Evolutionary conservation across 2,329 filamentous ascomycete species (phyloP).

Genomic region (Aureobasidium sp.): DNA sequence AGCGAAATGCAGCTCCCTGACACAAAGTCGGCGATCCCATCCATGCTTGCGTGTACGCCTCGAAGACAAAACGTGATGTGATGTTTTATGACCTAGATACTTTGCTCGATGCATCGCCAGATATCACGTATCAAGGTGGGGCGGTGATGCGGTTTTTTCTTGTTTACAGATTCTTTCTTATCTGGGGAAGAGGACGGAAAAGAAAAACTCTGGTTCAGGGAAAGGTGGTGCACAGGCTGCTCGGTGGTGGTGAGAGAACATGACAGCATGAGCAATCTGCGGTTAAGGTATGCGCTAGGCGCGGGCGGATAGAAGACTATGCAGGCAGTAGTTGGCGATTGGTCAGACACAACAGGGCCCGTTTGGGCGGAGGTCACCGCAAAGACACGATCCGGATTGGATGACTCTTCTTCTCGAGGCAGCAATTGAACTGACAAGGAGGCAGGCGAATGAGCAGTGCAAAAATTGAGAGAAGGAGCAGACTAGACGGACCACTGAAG

Average conservation of each 20-base stretch:
- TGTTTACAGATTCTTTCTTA: not conserved
- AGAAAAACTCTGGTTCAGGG: conserved; percentile 10
- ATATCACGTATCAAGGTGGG: not conserved
- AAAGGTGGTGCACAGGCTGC: conserved; percentile 8
- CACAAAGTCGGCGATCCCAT: not conserved
- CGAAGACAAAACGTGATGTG: not conserved
- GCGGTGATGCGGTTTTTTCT: conserved; percentile 3
- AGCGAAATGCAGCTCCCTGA: not conserved
- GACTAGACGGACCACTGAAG: not conserved
- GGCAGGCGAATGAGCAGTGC: not conserved
- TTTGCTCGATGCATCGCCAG: conserved; percentile 1
- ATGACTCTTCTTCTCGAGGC: conserved; percentile 5
- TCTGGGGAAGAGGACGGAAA: conserved; percentile 12
- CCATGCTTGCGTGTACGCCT: not conserved
- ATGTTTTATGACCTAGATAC: not conserved
- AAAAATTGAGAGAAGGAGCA: not conserved
- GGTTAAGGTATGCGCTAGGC: conserved; percentile 12
- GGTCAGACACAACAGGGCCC: conserved; percentile 4
- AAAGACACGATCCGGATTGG: not conserved
- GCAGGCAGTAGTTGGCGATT: conserved; percentile 6
- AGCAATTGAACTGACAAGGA: not conserved
- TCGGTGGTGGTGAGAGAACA: not conserved
- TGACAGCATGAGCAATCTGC: conserved; percentile 12
- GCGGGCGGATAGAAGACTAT: not conserved
- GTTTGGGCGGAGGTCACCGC: not conserved